These are phyloP conservation scores for Pythium oligandrum DNA, from an alignment of 352 stramenopile species.

Conservation along the genomic window DNA sequence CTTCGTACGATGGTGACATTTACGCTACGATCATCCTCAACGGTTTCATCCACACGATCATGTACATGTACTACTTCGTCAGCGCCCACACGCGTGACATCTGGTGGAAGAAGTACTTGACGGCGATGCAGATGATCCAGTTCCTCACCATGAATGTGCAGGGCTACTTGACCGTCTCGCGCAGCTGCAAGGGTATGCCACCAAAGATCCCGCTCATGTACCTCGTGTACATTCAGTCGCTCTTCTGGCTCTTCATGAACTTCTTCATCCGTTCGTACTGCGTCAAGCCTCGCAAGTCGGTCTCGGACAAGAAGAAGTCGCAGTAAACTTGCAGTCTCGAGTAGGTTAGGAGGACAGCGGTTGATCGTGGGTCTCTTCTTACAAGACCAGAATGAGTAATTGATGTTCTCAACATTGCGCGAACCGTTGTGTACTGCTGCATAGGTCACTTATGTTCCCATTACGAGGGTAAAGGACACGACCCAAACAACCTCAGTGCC, in stretches of 20 bases:
- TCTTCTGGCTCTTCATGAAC: slow-evolving; percentile 94
- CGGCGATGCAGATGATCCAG: slow-evolving; percentile 90
- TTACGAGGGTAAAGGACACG: too few species aligned
- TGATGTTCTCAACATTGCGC: too few species aligned
- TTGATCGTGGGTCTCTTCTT: not conserved
- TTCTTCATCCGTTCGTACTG: slow-evolving; percentile 34
- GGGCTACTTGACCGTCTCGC: slow-evolving; percentile 38
- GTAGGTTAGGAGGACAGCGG: not conserved
- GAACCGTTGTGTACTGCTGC: too few species aligned
- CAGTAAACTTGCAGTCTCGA: slow-evolving; percentile 5
- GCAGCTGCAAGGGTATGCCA: slow-evolving; percentile 69
- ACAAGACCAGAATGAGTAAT: too few species aligned
- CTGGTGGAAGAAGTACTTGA: slow-evolving; percentile 95
- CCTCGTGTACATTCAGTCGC: slow-evolving; percentile 91
- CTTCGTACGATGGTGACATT: slow-evolving; percentile 90
- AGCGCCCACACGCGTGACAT: slow-evolving; percentile 93
- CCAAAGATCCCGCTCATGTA: slow-evolving; percentile 69
- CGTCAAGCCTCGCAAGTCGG: slow-evolving; percentile 5
- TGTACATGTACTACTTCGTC: slow-evolving; percentile 98
- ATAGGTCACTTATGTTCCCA: too few species aligned
- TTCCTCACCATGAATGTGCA: slow-evolving; percentile 73
- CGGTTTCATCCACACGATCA: slow-evolving; percentile 94
- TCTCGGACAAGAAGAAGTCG: slow-evolving; percentile 11
- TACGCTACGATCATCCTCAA: slow-evolving; percentile 95
- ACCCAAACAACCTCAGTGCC: too few species aligned